A percentile compares a stretch with the other conserved stretches of the same genome.
phyloP scores from a whole-genome alignment of 75 land plant genomes.

The Gnetum montanum region DNA sequence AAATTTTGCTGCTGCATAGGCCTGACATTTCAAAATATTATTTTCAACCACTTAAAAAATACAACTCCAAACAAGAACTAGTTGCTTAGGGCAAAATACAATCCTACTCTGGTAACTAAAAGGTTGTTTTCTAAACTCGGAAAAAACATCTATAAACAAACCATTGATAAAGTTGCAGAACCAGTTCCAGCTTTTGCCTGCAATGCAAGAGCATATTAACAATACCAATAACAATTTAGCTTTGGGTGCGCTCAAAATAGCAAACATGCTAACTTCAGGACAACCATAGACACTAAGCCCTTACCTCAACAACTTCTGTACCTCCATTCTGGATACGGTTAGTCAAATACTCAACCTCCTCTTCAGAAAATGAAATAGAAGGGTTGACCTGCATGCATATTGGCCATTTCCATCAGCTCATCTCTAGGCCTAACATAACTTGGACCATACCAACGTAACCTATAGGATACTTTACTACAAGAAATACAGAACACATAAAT shows the following conservation, averaged over 20 bases:
- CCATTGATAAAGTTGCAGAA: slow-evolving; percentile 98
- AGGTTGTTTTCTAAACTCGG: not conserved
- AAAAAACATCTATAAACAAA: slow-evolving; percentile 12
- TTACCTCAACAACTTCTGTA: slow-evolving; percentile 99
- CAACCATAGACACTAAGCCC: not conserved
- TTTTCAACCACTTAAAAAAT: not conserved
- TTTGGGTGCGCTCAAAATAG: not conserved
- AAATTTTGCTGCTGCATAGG: slow-evolving; percentile 45
- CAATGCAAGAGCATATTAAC: slow-evolving; percentile 3
- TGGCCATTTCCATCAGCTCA: no score
- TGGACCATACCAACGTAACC: not conserved
- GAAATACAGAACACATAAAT: not conserved
- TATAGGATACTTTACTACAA: no score
- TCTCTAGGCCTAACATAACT: not conserved
- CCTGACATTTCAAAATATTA: slow-evolving; percentile 16
- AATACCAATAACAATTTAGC: not conserved
- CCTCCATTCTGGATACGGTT: slow-evolving; percentile 99
- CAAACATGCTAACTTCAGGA: not conserved
- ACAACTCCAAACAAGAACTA: not conserved
- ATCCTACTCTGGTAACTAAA: not conserved
- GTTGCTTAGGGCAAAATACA: not conserved
- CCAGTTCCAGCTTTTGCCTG: slow-evolving; percentile 99
- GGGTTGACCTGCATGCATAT: slow-evolving; percentile 66
- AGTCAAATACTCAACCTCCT: slow-evolving; percentile 74
- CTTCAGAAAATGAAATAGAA: slow-evolving; percentile 49